Evolutionary conservation across 371 early-diverging fungal genomes (phyloP).

Genomic region (Mucor velutinosus): DNA sequence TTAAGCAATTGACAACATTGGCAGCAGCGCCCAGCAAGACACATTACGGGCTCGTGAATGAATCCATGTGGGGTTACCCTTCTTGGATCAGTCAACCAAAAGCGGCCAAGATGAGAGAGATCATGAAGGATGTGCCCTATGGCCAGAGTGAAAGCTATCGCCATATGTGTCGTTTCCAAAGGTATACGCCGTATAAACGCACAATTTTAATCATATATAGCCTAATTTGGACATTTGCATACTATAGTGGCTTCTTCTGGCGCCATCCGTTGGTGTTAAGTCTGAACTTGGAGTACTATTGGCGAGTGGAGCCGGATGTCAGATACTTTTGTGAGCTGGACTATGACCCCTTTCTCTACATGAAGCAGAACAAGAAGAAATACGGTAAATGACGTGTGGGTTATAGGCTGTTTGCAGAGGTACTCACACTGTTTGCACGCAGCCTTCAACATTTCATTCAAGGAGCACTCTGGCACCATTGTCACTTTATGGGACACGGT

Average conservation of each 20-base stretch:
- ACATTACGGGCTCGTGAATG: slow-evolving; percentile 45
- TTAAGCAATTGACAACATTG: slow-evolving; percentile 42
- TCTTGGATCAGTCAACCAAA: slow-evolving; percentile 71
- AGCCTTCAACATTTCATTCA: slow-evolving; percentile 70
- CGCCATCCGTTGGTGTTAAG: slow-evolving; percentile 66
- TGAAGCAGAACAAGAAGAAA: slow-evolving; percentile 72
- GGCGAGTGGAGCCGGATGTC: slow-evolving; percentile 89
- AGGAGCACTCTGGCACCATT: slow-evolving; percentile 75
- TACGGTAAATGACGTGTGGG: slow-evolving; percentile 59
- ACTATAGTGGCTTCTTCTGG: slow-evolving; percentile 77
- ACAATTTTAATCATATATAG: background rate
- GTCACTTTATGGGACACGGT: slow-evolving; percentile 70
- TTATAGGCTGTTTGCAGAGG: background rate
- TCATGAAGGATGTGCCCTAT: slow-evolving; percentile 77
- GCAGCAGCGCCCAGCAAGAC: slow-evolving; percentile 54
- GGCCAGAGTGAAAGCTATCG: slow-evolving; percentile 86
- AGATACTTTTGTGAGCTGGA: slow-evolving; percentile 76
- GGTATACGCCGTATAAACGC: slow-evolving; percentile 8
- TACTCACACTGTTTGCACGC: background rate
- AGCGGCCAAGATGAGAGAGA: slow-evolving; percentile 56
- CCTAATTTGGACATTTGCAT: background rate
- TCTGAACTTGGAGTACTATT: slow-evolving; percentile 76
- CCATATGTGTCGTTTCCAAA: slow-evolving; percentile 90
- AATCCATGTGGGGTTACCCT: slow-evolving; percentile 86
- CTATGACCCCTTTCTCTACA: slow-evolving; percentile 83